Evolutionary conservation across 352 stramenopile genomes (phyloP), one percentile per base, ranked within the genome.

Genomic region (Hyaloperonospora brassicae): DNA sequence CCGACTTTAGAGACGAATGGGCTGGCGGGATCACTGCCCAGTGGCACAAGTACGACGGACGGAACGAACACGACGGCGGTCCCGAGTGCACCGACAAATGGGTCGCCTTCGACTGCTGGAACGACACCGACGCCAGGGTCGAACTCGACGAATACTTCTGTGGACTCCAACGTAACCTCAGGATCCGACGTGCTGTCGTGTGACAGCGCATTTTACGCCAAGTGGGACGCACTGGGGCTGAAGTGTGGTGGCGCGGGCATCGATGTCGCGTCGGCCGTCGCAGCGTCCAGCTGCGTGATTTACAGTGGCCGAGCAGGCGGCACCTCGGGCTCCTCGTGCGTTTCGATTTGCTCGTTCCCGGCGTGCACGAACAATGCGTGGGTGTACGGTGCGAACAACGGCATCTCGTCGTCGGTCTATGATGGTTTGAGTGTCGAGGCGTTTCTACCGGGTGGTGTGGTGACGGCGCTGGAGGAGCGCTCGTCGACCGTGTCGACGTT

Each of bases 291-390:
- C 50, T 93, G 82, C 24, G 73, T 80, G 39, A 87, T 93, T 55
- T 93, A 93, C 73, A 87, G 78, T 38, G 79, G 79, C n/a, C 57
- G 57, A 2, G 64, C 84, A 5, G 72, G 75, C 14, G 44, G 52
- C 5, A 66, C 80, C 22, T 55, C 61, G 1, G 77, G 76, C 46
- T 76, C 71, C 30, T 73, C 79, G 14, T 93, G 82, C 14, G 70
- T 93, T 25, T 90, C 82, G 8, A 88, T 86, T 34, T 93, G 82
- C 48, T 79, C 72, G 14, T 90, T 93, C 59, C 79, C 82, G 1
- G 73, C 71, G 12, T 93, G 82, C 55, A 77, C 55, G 17, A 62
- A 80, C 52, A 62, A 54, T 42, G 47, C 46, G 9, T 92, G 82
- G 82, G 68, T 73, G 12, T 92, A 92, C 62, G 66, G 66, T 22